Percentiles rank a stretch among this genome's conserved stretches.
Evolutionary conservation across 2,329 filamentous ascomycete species (phyloP).

Genomic region (Paraphoma sp.): DNA sequence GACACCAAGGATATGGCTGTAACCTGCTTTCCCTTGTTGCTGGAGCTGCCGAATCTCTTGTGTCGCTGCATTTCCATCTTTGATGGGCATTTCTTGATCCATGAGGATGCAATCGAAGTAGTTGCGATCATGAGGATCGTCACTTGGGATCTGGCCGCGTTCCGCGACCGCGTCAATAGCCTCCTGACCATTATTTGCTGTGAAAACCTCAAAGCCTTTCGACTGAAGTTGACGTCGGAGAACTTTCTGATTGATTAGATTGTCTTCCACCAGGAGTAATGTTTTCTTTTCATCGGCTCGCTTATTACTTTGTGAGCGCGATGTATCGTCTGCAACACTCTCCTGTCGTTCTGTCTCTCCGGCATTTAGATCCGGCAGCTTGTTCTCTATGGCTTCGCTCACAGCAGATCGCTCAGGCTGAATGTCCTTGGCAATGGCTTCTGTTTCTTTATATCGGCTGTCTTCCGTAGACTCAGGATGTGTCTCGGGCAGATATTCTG

Average conservation of each 20-base stretch:
- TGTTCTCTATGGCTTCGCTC: slow-evolving; percentile 7
- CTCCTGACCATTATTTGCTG: slow-evolving; percentile 54
- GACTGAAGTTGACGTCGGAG: slow-evolving; percentile 57
- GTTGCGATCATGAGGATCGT: slow-evolving; percentile 23
- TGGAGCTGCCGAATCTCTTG: slow-evolving; percentile 49
- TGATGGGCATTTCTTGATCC: slow-evolving; percentile 55
- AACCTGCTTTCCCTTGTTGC: slow-evolving; percentile 36
- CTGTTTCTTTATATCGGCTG: slow-evolving; percentile 31
- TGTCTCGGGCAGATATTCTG: slow-evolving; percentile 34
- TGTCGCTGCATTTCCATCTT: slow-evolving; percentile 51
- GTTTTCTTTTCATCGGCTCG: slow-evolving; percentile 26
- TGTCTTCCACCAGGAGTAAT: slow-evolving; percentile 57
- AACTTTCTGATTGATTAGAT: slow-evolving; percentile 58
- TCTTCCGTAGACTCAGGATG: slow-evolving; percentile 31
- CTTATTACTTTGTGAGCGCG: slow-evolving; percentile 26
- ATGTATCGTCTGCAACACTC: slow-evolving; percentile 18
- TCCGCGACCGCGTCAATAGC: slow-evolving; percentile 51
- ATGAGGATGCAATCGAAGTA: slow-evolving; percentile 53
- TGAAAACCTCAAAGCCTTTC: slow-evolving; percentile 50
- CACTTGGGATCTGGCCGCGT: slow-evolving; percentile 22
- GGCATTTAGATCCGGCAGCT: slow-evolving; percentile 18
- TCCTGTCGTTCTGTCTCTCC: slow-evolving; percentile 38
- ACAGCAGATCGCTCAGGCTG: slow-evolving; percentile 5
- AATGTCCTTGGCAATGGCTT: slow-evolving; percentile 19
- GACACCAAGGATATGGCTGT: slow-evolving; percentile 47